Percentiles rank a stretch among this genome's conserved stretches.
Evolutionary conservation across 2,329 filamentous ascomycete genomes (phyloP).

Genomic region (Fusarium sp.): DNA sequence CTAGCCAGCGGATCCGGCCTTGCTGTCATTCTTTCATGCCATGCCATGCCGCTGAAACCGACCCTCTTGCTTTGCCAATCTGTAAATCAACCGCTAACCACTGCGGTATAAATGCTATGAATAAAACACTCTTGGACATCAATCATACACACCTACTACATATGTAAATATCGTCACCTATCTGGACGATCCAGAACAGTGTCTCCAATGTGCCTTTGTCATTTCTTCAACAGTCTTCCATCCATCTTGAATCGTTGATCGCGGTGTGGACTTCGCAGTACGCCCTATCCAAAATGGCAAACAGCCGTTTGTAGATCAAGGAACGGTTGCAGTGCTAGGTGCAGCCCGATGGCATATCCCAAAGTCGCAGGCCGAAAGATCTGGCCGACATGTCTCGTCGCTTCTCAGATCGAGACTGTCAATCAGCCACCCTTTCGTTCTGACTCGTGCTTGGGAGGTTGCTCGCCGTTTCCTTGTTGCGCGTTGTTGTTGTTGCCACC

Average conservation of each 20-base stretch:
- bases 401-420: conserved; percentile 32
- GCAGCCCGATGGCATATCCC: background rate
- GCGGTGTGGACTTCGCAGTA: conserved; percentile 13
- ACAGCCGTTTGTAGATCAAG: conserved; percentile 27
- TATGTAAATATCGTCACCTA: conserved; percentile 25
- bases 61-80: conserved; percentile 36
- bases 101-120: conserved; percentile 39
- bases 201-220: conserved; percentile 35
- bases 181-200: conserved; percentile 42
- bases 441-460: conserved; percentile 66
- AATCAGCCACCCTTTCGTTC: conserved; percentile 70
- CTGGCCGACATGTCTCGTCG: conserved; percentile 16
- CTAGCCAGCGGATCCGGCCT: conserved; percentile 18
- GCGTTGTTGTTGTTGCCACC: conserved; percentile 52
- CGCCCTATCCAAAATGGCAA: conserved; percentile 43
- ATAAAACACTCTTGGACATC: conserved; percentile 25
- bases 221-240: conserved; percentile 17
- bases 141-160: conserved; percentile 45
- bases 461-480: conserved; percentile 58
- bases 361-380: background rate
- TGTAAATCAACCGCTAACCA: conserved; percentile 32
- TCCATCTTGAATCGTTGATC: conserved; percentile 20
- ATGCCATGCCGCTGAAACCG: conserved; percentile 9
- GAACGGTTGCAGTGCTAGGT: background rate
- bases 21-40: conserved; percentile 30